Base-by-base conservation (phyloP, 768 basidiomycete species). In the Lactifluus volemus region DNA sequence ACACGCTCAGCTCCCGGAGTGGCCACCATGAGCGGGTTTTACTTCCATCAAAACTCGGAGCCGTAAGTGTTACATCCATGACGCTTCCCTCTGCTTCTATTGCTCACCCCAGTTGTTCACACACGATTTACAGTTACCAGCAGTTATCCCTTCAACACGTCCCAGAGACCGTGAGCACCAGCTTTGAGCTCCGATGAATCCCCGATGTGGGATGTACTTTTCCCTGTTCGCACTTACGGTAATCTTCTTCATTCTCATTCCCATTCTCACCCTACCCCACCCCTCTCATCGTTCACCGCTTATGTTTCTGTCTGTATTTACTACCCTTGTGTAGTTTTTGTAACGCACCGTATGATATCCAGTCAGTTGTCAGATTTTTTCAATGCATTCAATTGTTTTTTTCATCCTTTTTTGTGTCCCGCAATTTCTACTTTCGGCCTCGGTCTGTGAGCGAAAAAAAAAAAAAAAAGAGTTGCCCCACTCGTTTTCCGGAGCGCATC, bases 41-140 rank as follows among this genome's bases (percentile, higher is more conserved):
- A 95, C 73, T 95, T 90, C 75, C 92, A 94, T 73, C 86, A 88
- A 78, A 89, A 92, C 71, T 93, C 90, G 58, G 90, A 92, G 69
- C 91, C 91, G 91, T 93, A 70, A 76, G 89, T 64, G 36, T 17
- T 55, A 34, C 29, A 63, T 29, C 5, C 15, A 49, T 9, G 9
- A n/a, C n/a, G n/a, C n/a, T n/a, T n/a, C n/a, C n/a, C n/a, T 25
- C 25, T 25, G 25, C 25, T 25, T 25, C 25, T 25, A 25, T n/a
- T 19, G 19, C n/a, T 44, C 44, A 19, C 44, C 4, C 60, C 52
- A 36, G 53, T 25, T 53, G 44, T 39, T 60, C 57, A 47, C 55
- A 50, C n/a, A 44, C 12, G 38, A 15, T 51, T 66, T 45, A 19
- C 69, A 92, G 91, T 67, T 96, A 95, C 74, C 93, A 97, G 72